Percentiles rank a stretch among this genome's conserved stretches.
Evolutionary conservation across 345 rosid genomes (phyloP).

Genomic region (Geranium rotundifolium): DNA sequence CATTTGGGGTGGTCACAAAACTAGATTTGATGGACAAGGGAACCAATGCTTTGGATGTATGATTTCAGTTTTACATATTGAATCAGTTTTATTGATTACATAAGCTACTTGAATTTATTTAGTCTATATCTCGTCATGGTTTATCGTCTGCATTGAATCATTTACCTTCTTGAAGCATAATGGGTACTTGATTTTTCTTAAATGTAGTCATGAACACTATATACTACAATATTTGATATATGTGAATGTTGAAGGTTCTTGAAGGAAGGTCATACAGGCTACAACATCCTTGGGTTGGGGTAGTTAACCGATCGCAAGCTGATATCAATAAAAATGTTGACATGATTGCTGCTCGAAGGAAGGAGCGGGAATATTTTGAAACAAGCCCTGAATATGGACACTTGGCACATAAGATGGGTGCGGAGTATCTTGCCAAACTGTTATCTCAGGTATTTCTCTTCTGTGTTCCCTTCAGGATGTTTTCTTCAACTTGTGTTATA

Average conservation of each 20-base stretch:
- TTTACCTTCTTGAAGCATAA: conserved; percentile 1
- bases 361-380: conserved; percentile 93
- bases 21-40: conserved; percentile 99
- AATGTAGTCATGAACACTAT: background rate
- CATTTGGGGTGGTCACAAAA: conserved; percentile 93
- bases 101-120: no score
- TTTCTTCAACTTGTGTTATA: background rate
- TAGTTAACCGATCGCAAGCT: conserved; percentile 98
- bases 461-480: background rate
- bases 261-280: conserved; percentile 92
- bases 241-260: conserved; percentile 49
- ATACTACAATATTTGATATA: conserved; percentile 8
- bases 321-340: conserved; percentile 95
- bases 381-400: conserved; percentile 97
- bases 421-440: conserved; percentile 93
- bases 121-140: no score
- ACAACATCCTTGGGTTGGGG: conserved; percentile 99
- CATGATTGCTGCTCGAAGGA: conserved; percentile 82
- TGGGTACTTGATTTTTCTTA: conserved; percentile 4
- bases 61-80: conserved; percentile 11
- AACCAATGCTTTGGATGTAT: conserved; percentile 84
- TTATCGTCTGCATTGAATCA: background rate
- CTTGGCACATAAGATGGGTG: conserved; percentile 87
- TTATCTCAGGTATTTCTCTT: conserved; percentile 60
- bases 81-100: background rate